Percentiles rank a stretch among this genome's conserved stretches.
Evolutionary conservation across 805 yeast species (phyloP).

Genomic region (Wickerhamomyces subpelliculosus): DNA sequence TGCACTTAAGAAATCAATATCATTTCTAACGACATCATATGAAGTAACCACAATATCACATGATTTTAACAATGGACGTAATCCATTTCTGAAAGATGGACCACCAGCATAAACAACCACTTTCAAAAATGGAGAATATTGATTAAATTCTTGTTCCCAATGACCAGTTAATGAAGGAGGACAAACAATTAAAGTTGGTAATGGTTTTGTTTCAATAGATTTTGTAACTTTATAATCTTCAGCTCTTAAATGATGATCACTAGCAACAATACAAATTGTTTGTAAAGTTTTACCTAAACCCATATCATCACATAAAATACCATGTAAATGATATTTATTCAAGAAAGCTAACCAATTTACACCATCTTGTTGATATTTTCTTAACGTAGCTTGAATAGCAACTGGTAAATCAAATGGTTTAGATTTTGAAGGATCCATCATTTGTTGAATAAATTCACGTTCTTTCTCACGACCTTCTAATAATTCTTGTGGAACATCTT

Average conservation of each 20-base stretch:
- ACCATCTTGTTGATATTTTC: conserved; percentile 97
- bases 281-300: conserved; percentile 97
- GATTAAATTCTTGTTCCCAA: conserved; percentile 93
- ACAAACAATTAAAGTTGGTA: conserved; percentile 85
- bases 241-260: conserved; percentile 85
- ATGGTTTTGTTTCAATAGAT: conserved; percentile 57
- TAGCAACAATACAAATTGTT: conserved; percentile 93
- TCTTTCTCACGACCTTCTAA: conserved; percentile 88
- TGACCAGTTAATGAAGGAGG: conserved; percentile 98
- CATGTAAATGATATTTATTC: conserved; percentile 92
- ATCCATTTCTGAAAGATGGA: conserved; percentile 58
- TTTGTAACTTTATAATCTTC: conserved; percentile 56
- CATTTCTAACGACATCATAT: conserved; percentile 94
- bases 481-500: conserved; percentile 77
- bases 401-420: conserved; percentile 86
- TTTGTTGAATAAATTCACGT: conserved; percentile 89
- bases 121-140: conserved; percentile 81
- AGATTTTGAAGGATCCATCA: conserved; percentile 95
- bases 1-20: conserved; percentile 52
- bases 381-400: conserved; percentile 82
- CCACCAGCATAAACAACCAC: conserved; percentile 91
- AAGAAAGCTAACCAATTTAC: conserved; percentile 96
- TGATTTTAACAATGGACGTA: conserved; percentile 43
- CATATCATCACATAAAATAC: conserved; percentile 98
- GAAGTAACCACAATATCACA: conserved; percentile 92